Evolutionary conservation across 2,329 filamentous ascomycete genomes (phyloP), one percentile per base, ranked within the genome.

Genomic region (Tolypocladium tropicale): DNA sequence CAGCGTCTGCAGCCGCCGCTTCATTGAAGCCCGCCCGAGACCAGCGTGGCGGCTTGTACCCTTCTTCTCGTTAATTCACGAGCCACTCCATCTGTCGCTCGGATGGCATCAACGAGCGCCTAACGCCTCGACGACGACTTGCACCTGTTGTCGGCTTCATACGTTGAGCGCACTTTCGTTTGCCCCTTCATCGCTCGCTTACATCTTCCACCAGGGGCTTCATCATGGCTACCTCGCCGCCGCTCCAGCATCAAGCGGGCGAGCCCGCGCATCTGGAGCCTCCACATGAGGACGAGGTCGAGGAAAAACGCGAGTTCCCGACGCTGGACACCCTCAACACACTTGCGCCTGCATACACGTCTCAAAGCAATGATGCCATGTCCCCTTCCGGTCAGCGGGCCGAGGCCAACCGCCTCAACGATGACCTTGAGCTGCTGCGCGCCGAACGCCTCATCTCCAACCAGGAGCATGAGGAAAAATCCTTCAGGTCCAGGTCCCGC

Each of bases 381-480:
- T 67, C 67, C 3, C 65, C 67, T 1, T 60, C 63, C 1, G 59
- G 58, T 14, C 65, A 67, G 49, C 68, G 70, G 11, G 68, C 68
- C 39, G 66, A 73, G 49, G 67, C 65, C 32, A 68, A 63, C 56
- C 71, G 77, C 3, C 64, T 79, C 18, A 72, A 74, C 52, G 77
- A 80, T 55, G 76, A 79, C 53, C 70, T 80, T 18, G 77, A 79
- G 56, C 67, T 80, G 6, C 67, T 79, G 25, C 75, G 77, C 3
- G 70, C 74, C 50, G 77, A 79, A 60, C 72, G 75, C 2, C 62
- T 74, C 50, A 70, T 78, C 16, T 78, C 77, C 7, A 68, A 72
- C 16, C 70, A 77, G 52, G 74, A 76, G 34, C 65, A 72, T 53
- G 69, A 74, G 10, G 61, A 60, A 4, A 48, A 56, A 12, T 57